Evolutionary conservation across 2,329 filamentous ascomycete genomes (phyloP).

Genomic region (Ophiostoma sp.): DNA sequence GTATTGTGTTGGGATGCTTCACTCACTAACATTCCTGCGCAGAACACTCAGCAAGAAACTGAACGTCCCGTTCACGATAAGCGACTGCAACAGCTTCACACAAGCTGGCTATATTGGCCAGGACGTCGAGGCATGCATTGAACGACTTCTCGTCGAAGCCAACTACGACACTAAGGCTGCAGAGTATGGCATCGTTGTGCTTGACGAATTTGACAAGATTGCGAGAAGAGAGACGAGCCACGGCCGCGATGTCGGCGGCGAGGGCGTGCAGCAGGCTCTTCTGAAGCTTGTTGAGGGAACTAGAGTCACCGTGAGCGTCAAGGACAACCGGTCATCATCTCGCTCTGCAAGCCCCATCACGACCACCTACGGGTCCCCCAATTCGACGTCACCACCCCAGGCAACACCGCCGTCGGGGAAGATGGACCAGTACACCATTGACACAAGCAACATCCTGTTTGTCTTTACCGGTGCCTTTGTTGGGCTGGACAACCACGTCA

Average conservation of each 20-base stretch:
- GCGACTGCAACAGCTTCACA: constrained; percentile 93
- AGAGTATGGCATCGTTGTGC: constrained; percentile 89
- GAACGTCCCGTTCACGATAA: constrained; percentile 94
- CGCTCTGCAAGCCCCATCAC: constrained; percentile 54
- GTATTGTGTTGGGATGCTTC: no score
- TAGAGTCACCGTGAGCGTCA: constrained; percentile 87
- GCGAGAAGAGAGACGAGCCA: constrained; percentile 83
- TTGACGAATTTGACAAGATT: constrained; percentile 98
- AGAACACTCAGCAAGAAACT: constrained; percentile 89
- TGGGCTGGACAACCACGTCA: constrained; percentile 81
- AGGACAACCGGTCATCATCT: constrained; percentile 63
- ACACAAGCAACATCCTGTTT: constrained; percentile 95
- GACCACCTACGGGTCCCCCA: constrained; percentile 50
- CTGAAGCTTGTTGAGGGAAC: constrained; percentile 96
- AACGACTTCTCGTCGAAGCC: constrained; percentile 82
- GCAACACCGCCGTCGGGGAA: constrained; percentile 50
- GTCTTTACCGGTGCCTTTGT: constrained; percentile 96
- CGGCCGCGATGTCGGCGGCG: constrained; percentile 90
- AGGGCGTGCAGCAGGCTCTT: constrained; percentile 94
- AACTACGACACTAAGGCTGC: constrained; percentile 84
- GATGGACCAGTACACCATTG: constrained; percentile 69
- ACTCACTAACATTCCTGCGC: constrained; percentile 30
- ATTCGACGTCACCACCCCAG: constrained; percentile 49
- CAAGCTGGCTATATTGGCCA: constrained; percentile 98
- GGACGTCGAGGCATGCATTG: constrained; percentile 94